phyloP scores from a whole-genome alignment of 1,284 basidiomycete genomes.

The Gastroboletus turbinatus region DNA sequence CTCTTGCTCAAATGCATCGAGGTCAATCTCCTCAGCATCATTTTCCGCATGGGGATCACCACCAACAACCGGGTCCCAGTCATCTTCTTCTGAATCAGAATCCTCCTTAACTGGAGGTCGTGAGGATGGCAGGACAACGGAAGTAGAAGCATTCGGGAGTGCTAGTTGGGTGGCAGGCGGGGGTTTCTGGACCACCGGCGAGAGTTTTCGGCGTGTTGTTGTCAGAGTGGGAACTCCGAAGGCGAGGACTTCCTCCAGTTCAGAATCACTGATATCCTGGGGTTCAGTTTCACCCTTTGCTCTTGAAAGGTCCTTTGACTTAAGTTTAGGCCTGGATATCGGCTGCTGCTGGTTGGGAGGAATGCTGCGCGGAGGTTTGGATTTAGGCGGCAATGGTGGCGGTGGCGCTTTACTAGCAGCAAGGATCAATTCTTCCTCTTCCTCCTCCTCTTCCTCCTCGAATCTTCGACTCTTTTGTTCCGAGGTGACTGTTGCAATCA shows the following conservation, averaged over 20 bases:
- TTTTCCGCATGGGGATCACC: slow-evolving; percentile 37
- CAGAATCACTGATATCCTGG: slow-evolving; percentile 32
- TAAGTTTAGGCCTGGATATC: slow-evolving; percentile 27
- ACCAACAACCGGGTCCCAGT: slow-evolving; percentile 50
- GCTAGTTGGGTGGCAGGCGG: slow-evolving; percentile 40
- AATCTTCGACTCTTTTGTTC: slow-evolving; percentile 19
- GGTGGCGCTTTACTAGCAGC: slow-evolving; percentile 26
- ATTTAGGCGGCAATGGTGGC: slow-evolving; percentile 29
- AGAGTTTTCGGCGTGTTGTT: slow-evolving; percentile 41
- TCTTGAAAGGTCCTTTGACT: slow-evolving; percentile 26
- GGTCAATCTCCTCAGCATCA: slow-evolving; percentile 46
- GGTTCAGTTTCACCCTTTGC: slow-evolving; percentile 23
- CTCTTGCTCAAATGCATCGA: slow-evolving; percentile 49
- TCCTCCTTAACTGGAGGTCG: slow-evolving; percentile 26
- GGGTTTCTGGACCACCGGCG: slow-evolving; percentile 35
- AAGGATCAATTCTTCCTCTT: slow-evolving; percentile 45
- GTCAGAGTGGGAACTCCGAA: slow-evolving; percentile 38
- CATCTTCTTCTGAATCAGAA: slow-evolving; percentile 57
- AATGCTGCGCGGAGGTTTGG: slow-evolving; percentile 21
- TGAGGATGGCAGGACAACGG: slow-evolving; percentile 35
- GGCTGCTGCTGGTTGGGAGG: slow-evolving; percentile 27
- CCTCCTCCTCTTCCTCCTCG: slow-evolving; percentile 50
- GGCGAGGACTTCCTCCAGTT: slow-evolving; percentile 42
- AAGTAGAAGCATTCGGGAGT: slow-evolving; percentile 42
- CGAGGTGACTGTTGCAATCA: slow-evolving; percentile 31